A percentile compares a stretch with the other conserved stretches of the same genome.
Conservation (phyloP, 202 grass and related monocot species). For the Bolboschoenoplectus hybrid region DNA sequence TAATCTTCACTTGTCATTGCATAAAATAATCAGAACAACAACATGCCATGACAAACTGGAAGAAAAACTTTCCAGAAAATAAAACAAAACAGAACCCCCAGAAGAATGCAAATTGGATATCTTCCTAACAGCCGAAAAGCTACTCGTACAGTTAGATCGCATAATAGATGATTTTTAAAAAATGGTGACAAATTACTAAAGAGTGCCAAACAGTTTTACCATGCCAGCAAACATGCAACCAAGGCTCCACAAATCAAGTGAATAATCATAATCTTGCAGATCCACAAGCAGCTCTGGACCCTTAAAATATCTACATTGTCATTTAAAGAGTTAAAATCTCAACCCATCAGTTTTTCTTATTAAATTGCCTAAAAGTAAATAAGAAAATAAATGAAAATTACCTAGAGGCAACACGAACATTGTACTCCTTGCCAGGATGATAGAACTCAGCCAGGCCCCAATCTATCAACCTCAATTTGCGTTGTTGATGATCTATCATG, state of each 20-base stretch:
- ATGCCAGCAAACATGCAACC: conserved; percentile 96
- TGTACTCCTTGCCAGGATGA: conserved; percentile 90
- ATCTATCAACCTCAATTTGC: conserved; percentile 87
- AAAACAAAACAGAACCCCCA: neutral
- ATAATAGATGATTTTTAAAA: neutral
- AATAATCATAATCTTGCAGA: conserved; percentile 98
- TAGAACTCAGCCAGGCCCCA: conserved; percentile 99
- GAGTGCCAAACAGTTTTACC: conserved; percentile 51
- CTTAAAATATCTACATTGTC: conserved; percentile 48
- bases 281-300: conserved; percentile 95
- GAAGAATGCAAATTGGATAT: neutral
- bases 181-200: conserved; percentile 23
- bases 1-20: conserved; percentile 12
- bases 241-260: conserved; percentile 96
- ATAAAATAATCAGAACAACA: neutral
- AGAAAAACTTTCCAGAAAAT: neutral
- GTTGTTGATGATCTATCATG: conserved; percentile 96
- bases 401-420: conserved; percentile 97
- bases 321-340: conserved; percentile 19
- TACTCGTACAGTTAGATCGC: neutral
- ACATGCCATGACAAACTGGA: neutral
- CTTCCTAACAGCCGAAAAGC: neutral
- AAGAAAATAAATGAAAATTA: conserved; percentile 39
- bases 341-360: conserved; percentile 28
- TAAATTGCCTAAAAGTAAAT: conserved; percentile 31